phyloP scores from a whole-genome alignment of 441 rosid species.

The Erodium texanum region DNA sequence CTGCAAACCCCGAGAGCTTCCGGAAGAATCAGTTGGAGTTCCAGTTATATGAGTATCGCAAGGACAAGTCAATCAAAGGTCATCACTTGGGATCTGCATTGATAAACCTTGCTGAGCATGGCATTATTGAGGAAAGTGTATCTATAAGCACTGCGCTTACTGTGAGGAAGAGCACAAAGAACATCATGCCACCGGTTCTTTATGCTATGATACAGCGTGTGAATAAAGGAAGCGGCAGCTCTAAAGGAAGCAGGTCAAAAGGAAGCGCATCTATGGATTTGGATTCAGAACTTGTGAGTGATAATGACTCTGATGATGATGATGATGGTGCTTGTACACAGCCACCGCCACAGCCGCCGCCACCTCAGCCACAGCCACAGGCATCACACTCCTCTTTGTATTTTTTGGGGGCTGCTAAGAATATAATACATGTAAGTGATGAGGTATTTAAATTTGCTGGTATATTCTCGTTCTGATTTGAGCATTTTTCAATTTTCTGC shows the following conservation, averaged over 20 bases:
- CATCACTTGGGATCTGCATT: constrained; percentile 66
- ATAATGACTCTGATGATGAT: constrained; percentile 49
- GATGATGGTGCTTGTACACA: constrained; percentile 42
- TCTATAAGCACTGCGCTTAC: constrained; percentile 37
- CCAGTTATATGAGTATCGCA: constrained; percentile 73
- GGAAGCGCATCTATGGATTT: constrained; percentile 40
- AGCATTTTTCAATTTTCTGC: constrained; percentile 24
- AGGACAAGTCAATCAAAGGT: constrained; percentile 47
- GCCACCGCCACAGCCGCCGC: background rate
- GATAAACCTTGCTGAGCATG: constrained; percentile 67
- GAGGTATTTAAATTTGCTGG: constrained; percentile 23
- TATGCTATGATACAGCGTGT: constrained; percentile 50
- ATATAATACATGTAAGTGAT: constrained; percentile 33
- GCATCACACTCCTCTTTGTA: constrained; percentile 37
- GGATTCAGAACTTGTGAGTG: constrained; percentile 61
- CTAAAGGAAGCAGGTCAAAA: constrained; percentile 26
- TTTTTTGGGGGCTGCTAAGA: constrained; percentile 29
- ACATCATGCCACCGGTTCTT: constrained; percentile 40
- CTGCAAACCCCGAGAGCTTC: constrained; percentile 40
- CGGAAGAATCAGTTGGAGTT: constrained; percentile 61
- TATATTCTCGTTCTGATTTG: constrained; percentile 50
- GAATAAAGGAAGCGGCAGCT: constrained; percentile 32
- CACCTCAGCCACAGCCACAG: too few species aligned
- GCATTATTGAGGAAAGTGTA: constrained; percentile 42
- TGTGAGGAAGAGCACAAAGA: constrained; percentile 53